Base-by-base conservation (phyloP, 257 asterid species). In the Henckelia pumila region DNA sequence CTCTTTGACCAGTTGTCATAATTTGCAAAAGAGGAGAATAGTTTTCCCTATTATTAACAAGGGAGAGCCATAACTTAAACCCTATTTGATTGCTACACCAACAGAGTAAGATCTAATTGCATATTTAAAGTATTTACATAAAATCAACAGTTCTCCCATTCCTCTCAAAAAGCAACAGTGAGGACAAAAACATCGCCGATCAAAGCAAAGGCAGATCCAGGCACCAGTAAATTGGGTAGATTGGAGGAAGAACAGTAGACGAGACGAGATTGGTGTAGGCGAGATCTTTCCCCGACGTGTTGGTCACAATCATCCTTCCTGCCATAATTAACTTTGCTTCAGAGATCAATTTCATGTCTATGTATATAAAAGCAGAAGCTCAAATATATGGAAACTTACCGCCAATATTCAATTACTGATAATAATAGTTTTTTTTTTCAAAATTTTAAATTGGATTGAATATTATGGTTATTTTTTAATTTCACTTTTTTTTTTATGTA, bases 1-100 rank as follows among this genome's bases (percentile, higher is more conserved):
- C 95, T 83, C 83, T 79, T 80, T 93, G 98, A 49, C 98, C 97
- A 66, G 79, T 76, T 29, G 97, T 82, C 98, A 93, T 82, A 69
- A 93, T 78, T 97, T 93, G 88, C 79, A 77, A 37, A 64, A 56
- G 14, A 68, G 50, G n/a, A 58, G 59, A 29, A 63, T 53, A 52
- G 53, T 57, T 58, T 58, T 71, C 49, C 17, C 25, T 30, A 35
- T 33, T 63, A 71, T 59, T 2, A 0, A 63, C 8, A 24, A 23
- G 44, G 22, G 14, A 63, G 19, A 56, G 8, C 22, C 26, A 56
- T 29, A 44, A 32, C 53, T 30, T 28, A 65, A 26, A 66, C 35
- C n/a, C 37, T 20, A 58, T 8, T 21, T 1, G 17, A 33, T 11
- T 56, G 13, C 47, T 23, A 19, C 2, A 53, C 71, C 37, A 52